Evolutionary conservation across 768 basidiomycete species (phyloP).

Genomic region (Royoungia palumana): DNA sequence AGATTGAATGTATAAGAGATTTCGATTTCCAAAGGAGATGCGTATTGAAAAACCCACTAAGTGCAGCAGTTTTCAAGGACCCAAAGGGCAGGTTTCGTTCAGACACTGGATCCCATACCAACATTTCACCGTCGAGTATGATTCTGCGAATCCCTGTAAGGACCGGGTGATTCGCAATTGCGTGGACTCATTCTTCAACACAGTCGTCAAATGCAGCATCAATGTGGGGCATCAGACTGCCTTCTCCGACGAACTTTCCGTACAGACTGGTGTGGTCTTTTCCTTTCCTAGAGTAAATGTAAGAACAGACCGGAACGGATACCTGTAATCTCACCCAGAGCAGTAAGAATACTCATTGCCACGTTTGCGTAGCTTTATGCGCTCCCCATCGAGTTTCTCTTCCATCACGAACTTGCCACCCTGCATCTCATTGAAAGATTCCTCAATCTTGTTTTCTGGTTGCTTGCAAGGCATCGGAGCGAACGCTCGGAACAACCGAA

Average conservation of each 20-base stretch:
- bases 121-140: slow-evolving; percentile 96
- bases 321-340: slow-evolving; percentile 57
- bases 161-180: not conserved
- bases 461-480: slow-evolving; percentile 95
- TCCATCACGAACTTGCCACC: slow-evolving; percentile 83
- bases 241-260: slow-evolving; percentile 76
- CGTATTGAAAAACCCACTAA: slow-evolving; percentile 47
- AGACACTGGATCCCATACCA: slow-evolving; percentile 93
- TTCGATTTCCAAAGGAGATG: not conserved
- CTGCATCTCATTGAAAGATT: slow-evolving; percentile 82
- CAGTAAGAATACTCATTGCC: slow-evolving; percentile 91
- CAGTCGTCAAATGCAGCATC: slow-evolving; percentile 69
- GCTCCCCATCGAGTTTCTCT: slow-evolving; percentile 96
- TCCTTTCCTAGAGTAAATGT: slow-evolving; percentile 58
- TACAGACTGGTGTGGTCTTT: slow-evolving; percentile 92
- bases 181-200: slow-evolving; percentile 68
- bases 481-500: slow-evolving; percentile 83
- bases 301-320: not conserved
- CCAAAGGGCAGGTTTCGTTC: slow-evolving; percentile 91
- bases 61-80: slow-evolving; percentile 87
- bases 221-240: slow-evolving; percentile 87
- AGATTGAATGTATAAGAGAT: not conserved
- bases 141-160: slow-evolving; percentile 50
- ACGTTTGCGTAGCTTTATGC: slow-evolving; percentile 92
- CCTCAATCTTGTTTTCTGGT: slow-evolving; percentile 74